A percentile compares a stretch with the other conserved stretches of the same genome.
These are phyloP conservation scores for Chamaecyparis obtusa DNA, from an alignment of 75 land plant species.

Conservation along the genomic window DNA sequence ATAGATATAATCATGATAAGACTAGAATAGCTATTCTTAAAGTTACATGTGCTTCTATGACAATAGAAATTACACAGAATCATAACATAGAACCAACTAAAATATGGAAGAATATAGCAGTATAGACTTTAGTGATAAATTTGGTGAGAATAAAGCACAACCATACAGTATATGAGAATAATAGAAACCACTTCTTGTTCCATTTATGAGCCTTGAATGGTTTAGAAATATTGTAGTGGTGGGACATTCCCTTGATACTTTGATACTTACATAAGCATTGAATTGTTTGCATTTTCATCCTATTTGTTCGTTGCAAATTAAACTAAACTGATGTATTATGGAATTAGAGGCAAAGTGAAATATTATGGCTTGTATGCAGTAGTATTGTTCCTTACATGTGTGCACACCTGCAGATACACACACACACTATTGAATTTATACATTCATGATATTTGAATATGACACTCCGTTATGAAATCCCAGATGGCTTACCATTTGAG, in stretches of 20 bases:
- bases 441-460: background rate
- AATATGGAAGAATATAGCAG: no score
- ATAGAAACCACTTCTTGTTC: background rate
- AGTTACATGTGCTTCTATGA: no score
- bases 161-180: background rate
- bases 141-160: background rate
- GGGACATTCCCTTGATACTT: background rate
- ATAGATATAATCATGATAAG: no score
- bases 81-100: no score
- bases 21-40: no score
- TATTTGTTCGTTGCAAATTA: background rate
- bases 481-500: no score
- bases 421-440: no score
- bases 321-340: no score
- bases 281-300: background rate
- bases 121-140: no score
- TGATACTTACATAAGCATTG: background rate
- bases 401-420: background rate
- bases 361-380: background rate
- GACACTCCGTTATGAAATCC: no score
- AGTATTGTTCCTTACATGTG: background rate
- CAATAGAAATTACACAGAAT: no score
- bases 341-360: background rate
- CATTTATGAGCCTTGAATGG: background rate
- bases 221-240: background rate